These are phyloP conservation scores for Camelina laxa DNA, from an alignment of 345 rosid species.

Conservation along the genomic window DNA sequence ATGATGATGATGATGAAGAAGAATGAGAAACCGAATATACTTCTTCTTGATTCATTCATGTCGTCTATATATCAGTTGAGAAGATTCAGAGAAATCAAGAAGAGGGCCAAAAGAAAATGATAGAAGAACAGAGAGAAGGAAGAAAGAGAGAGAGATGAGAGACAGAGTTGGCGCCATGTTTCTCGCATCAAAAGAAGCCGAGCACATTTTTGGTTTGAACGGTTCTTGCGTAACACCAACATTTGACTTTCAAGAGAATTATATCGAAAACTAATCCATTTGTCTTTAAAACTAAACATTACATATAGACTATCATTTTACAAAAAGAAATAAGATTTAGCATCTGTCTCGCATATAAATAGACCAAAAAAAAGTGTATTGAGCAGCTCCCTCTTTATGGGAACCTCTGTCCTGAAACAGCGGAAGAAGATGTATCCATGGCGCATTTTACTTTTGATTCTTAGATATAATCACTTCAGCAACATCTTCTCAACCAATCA, in stretches of 20 bases:
- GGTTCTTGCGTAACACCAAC: conserved; percentile 28
- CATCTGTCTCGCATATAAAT: neutral
- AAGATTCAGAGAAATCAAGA: conserved; percentile 10
- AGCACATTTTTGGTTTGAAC: conserved; percentile 27
- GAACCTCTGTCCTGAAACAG: conserved; percentile 79
- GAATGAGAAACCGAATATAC: conserved; percentile 5
- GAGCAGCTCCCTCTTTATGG: conserved; percentile 79
- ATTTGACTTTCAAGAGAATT: conserved; percentile 16
- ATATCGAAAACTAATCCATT: neutral
- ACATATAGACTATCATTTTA: conserved; percentile 8
- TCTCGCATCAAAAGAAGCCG: conserved; percentile 21
- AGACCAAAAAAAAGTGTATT: neutral
- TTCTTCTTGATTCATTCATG: conserved; percentile 43
- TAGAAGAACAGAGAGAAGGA: conserved; percentile 7
- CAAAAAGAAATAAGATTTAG: neutral
- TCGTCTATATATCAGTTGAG: neutral
- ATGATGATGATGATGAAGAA: conserved; percentile 30
- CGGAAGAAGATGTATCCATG: conserved; percentile 84
- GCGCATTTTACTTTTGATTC: conserved; percentile 49
- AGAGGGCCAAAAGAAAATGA: neutral
- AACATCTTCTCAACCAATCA: conserved; percentile 16
- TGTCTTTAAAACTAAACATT: neutral
- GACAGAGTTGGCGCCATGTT: conserved; percentile 39
- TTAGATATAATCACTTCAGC: neutral
- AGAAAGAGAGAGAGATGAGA: conserved; percentile 17